These are phyloP conservation scores for Adansonia grandidieri DNA, from an alignment of 441 rosid genomes.

Conservation along the genomic window DNA sequence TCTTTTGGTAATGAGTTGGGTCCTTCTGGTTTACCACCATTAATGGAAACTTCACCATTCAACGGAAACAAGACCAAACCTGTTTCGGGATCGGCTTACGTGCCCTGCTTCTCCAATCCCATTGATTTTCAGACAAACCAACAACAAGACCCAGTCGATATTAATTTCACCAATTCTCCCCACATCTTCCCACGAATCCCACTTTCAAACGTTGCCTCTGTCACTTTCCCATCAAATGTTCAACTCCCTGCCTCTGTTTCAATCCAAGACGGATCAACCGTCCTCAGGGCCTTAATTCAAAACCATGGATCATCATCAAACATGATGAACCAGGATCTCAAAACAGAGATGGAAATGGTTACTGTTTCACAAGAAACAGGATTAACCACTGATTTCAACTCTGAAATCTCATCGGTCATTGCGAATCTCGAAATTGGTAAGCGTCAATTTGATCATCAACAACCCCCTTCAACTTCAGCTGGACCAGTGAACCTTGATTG, in stretches of 20 bases:
- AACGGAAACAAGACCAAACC: constrained; percentile 39
- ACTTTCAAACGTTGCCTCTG: constrained; percentile 39
- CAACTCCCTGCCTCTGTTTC: constrained; percentile 42
- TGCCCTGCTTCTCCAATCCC: constrained; percentile 99
- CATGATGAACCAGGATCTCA: constrained; percentile 40
- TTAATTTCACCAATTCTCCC: constrained; percentile 39
- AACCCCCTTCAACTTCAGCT: constrained; percentile 56
- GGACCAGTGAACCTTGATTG: constrained; percentile 54
- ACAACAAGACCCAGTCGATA: constrained; percentile 29
- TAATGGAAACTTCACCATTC: constrained; percentile 60
- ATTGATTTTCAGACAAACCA: constrained; percentile 38
- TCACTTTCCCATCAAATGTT: constrained; percentile 31
- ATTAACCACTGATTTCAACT: constrained; percentile 41
- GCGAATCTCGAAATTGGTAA: constrained; percentile 52
- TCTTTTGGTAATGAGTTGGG: constrained; percentile 48
- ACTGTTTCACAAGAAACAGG: constrained; percentile 57
- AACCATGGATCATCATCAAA: constrained; percentile 37
- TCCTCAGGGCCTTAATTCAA: constrained; percentile 52
- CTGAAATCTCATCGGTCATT: constrained; percentile 49
- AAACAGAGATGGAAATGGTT: constrained; percentile 50
- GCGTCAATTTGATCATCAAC: constrained; percentile 48
- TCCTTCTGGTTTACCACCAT: constrained; percentile 57
- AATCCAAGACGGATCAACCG: constrained; percentile 45
- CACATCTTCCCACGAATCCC: constrained; percentile 41
- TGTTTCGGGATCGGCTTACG: constrained; percentile 50